These are phyloP conservation scores for Lentinula aciculospora DNA, from an alignment of 768 basidiomycete species.

Conservation along the genomic window DNA sequence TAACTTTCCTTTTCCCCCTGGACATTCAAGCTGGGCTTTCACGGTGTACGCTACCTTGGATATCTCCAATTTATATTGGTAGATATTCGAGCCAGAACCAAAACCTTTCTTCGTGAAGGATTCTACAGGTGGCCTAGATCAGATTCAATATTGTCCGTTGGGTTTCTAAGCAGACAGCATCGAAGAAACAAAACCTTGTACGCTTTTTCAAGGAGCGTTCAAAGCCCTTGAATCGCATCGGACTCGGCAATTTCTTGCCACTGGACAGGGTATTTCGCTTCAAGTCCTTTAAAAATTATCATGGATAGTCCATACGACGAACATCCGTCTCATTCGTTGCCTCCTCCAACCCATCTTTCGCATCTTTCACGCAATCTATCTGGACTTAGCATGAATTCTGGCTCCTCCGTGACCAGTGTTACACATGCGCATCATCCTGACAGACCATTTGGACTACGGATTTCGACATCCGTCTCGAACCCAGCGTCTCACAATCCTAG, in stretches of 20 bases:
- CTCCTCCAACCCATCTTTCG: conserved; percentile 1
- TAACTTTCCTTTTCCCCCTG: neutral
- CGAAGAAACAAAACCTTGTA: neutral
- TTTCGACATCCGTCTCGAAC: conserved; percentile 3
- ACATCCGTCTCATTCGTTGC: conserved; percentile 4
- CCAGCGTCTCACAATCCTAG: neutral
- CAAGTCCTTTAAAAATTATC: neutral
- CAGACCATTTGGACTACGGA: conserved; percentile 3
- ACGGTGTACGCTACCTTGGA: neutral
- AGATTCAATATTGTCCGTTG: neutral
- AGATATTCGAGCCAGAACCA: neutral
- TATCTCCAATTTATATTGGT: neutral
- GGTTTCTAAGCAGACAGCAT: neutral
- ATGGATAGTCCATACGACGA: conserved; percentile 6
- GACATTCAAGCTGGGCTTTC: conserved; percentile 3
- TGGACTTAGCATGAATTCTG: conserved; percentile 1
- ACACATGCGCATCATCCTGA: conserved; percentile 5
- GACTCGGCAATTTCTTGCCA: neutral
- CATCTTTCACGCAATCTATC: conserved; percentile 7
- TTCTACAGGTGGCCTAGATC: neutral
- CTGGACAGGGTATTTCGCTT: neutral
- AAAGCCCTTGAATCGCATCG: neutral
- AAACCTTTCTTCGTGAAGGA: neutral
- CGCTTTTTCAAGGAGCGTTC: neutral
- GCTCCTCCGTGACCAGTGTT: neutral